Evolutionary conservation across 768 basidiomycete genomes (phyloP), one percentile per base, ranked within the genome.

Genomic region (Termitomyces sp.): DNA sequence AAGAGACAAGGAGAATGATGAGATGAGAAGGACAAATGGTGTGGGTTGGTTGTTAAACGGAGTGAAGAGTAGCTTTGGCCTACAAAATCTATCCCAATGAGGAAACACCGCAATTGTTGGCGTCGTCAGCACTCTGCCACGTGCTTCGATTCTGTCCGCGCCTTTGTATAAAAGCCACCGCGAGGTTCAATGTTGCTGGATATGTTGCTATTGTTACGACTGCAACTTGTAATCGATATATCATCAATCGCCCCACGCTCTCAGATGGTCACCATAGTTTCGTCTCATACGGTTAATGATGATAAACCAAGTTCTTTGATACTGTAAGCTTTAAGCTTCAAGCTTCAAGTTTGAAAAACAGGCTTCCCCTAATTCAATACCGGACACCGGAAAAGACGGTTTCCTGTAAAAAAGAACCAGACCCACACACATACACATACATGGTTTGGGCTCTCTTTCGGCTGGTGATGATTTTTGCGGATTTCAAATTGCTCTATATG

Each of bases 91-190:
- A 43, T 43, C 55, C 36, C 55, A 51, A 51, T 51, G 13, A 50
- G 55, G 55, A 49, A 56, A 41, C 48, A 41, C 28, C 26, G 9
- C 48, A 56, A 56, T 56, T 56, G 55, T 56, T 41, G 9, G 40
- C 40, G n/a, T 41, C n/a, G 40, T 41, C 9, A 41, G 40, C 40
- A 41, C n/a, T 41, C 40, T 41, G n/a, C 40, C 18, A 52, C 20
- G 36, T 20, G 10, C 22, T 36, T 52, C 36, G 40, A 28, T 40
- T 28, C 11, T 28, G 10, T 52, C 40, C 18, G 8, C 6, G 7
- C 36, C 18, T 30, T 38, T n/a, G n/a, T 52, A 8, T 33, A 50
- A 22, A 5, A 18, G n/a, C n/a, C n/a, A n/a, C n/a, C n/a, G n/a
- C n/a, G n/a, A n/a, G n/a, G n/a, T 11, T 13, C 47, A 20, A 18